Evolutionary conservation across 108 stramenopile species (phyloP), one percentile per base, ranked within the genome.

Genomic region (Ochromonas danica): DNA sequence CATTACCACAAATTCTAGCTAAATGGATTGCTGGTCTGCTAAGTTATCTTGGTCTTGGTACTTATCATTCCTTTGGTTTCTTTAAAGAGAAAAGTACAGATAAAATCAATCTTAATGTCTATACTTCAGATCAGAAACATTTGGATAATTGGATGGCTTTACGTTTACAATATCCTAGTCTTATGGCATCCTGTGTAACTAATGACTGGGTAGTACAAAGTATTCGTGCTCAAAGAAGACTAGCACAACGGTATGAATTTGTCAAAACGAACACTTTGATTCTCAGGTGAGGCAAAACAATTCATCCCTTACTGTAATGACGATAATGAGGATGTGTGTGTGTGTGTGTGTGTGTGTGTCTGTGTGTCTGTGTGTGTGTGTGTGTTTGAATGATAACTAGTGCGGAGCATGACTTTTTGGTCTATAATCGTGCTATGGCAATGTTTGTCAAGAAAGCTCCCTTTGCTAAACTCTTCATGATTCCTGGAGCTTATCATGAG

Each of bases 381-480:
- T n/a, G n/a, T n/a, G n/a, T n/a, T n/a, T n/a, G n/a, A 67, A 35
- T 67, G 10, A 67, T 35, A 31, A 14, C 10, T 67, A 67, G 63
- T 36, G 72, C 72, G 36, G 51, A 45, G 25, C 45, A 42, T 6
- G 72, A 75, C 38, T 57, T 14, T 36, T 36, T 75, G 14, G 72
- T 75, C 25, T 75, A 75, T 36, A 75, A 75, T 75, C 72, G 72
- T 33, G 72, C 72, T 6, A 75, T 75, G 72, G 27, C 40, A 45
- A 60, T 75, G 40, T 75, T 75, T 27, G 10, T 27, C 31, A 6
- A 42, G 10, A 75, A 45, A 33, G n/a, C 72, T 27, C 40, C 72
- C 17, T 45, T 41, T 75, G 25, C 10, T 17, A 75, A 60, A 41
- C 6, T 75, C 14, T 75, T 75, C 31, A 3, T 27, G 6, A 33